Base-by-base conservation (phyloP, 2,329 filamentous ascomycete species). In the Paracoccidioides lutzii region DNA sequence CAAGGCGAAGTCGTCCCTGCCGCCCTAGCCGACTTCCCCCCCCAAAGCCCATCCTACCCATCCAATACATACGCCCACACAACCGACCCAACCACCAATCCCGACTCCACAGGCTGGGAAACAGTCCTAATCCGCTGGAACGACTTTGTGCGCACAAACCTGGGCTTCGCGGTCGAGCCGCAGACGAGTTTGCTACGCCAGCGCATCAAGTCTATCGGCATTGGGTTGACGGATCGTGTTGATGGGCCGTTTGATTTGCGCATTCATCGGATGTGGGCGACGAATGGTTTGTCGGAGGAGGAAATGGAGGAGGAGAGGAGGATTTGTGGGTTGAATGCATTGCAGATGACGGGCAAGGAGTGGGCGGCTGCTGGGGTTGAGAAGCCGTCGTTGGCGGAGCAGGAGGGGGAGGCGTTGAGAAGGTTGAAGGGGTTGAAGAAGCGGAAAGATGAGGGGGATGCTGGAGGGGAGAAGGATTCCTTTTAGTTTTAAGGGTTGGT, bases 71-170 rank as follows among this genome's bases (percentile, higher is more conserved):
- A 64, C 14, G 63, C 65, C 14, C 60, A 66, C 12, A 65, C 60
- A 30, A 60, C 63, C 5, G 66, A 63, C 1, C 55, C 55, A 1
- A 55, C 54, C n/a, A 45, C 56, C 8, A 49, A 54, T 37, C 85
- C 84, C 65, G 81, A 81, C 7, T 84, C 87, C 0, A 90, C 90
- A 0, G 80, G 90, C 64, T 98, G 93, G 93, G 91, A 98, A 77
- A 96, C 93, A 1, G 81, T 96, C n/a, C 71, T 94, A 49, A 85
- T 98, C 60, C 87, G 86, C 59, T 93, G 90, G 80, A 85, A 84
- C 63, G 89, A 95, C 61, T 97, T 98, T 72, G 91, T 98, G 57
- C 80, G 93, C 60, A 98, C 93, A 12, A 97, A 96, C 67, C 82
- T 94, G 66, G 93, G 93, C 5, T 83, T 88, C 64, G 88, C 95